Percentiles rank a stretch among this genome's conserved stretches.
These are phyloP conservation scores for Cyclocybe cylindracea DNA, from an alignment of 768 basidiomycete genomes.

Conservation along the genomic window DNA sequence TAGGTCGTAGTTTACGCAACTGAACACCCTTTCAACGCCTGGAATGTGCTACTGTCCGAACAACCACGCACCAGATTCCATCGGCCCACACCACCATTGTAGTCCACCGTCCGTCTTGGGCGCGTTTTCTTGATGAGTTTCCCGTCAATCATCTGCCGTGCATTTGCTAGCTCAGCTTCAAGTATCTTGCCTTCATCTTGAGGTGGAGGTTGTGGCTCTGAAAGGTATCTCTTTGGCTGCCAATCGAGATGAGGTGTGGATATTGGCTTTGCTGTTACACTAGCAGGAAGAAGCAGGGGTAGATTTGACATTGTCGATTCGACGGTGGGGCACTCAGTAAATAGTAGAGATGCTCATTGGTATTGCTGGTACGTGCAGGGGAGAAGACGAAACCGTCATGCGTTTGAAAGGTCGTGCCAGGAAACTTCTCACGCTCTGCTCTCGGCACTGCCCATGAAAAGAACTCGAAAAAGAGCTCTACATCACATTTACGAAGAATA, in stretches of 20 bases:
- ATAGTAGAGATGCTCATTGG: no score
- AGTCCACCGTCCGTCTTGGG: conserved; percentile 93
- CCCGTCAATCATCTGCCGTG: conserved; percentile 72
- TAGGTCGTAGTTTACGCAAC: conserved; percentile 79
- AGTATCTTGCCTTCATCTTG: conserved; percentile 73
- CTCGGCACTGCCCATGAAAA: no score
- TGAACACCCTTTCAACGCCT: conserved; percentile 26
- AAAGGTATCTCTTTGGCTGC: conserved; percentile 70
- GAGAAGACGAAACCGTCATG: no score
- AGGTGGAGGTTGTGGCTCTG: conserved; percentile 77
- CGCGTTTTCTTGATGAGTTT: conserved; percentile 88
- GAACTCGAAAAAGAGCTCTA: no score
- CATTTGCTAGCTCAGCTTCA: conserved; percentile 79
- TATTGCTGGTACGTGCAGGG: no score
- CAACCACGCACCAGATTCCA: conserved; percentile 72
- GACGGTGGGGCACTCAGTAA: no score
- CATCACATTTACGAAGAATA: no score
- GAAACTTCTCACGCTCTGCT: no score
- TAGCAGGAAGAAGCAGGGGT: no score
- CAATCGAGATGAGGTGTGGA: conserved; percentile 59
- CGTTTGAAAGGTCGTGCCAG: no score
- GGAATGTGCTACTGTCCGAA: conserved; percentile 1
- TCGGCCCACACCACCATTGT: conserved; percentile 83
- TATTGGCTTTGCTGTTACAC: no score
- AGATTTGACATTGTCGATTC: no score